These are phyloP conservation scores for Lagenidium giganteum DNA, from an alignment of 352 stramenopile genomes.

Conservation along the genomic window DNA sequence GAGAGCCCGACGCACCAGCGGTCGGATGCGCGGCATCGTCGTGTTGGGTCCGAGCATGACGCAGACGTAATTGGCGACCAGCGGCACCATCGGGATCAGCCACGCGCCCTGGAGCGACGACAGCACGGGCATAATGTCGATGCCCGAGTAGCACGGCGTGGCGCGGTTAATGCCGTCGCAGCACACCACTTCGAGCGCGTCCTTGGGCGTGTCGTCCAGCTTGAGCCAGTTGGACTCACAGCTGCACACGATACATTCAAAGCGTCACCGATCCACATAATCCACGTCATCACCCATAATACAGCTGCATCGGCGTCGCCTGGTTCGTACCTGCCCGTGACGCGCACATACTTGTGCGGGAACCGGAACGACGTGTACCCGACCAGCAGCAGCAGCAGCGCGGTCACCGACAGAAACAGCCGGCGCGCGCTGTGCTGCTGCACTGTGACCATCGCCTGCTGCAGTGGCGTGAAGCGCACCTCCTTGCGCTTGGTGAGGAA, in stretches of 20 bases:
- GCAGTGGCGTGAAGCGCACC: slow-evolving; percentile 15
- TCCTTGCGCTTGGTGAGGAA: slow-evolving; percentile 10
- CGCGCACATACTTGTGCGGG: slow-evolving; percentile 64
- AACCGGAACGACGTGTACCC: slow-evolving; percentile 46
- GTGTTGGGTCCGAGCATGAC: slow-evolving; percentile 54
- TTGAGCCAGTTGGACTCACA: slow-evolving; percentile 69
- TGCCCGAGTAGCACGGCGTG: slow-evolving; percentile 58
- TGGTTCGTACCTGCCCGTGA: slow-evolving; percentile 66
- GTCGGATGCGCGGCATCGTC: slow-evolving; percentile 39
- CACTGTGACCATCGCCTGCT: slow-evolving; percentile 37
- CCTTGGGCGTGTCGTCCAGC: slow-evolving; percentile 20
- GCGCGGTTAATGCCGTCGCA: slow-evolving; percentile 27
- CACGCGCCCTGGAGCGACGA: slow-evolving; percentile 51
- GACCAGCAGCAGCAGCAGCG: slow-evolving; percentile 49
- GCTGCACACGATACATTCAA: too few relatives aligned
- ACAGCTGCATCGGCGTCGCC: too few relatives aligned
- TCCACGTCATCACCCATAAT: too few relatives aligned
- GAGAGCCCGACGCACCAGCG: slow-evolving; percentile 43
- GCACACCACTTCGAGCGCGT: slow-evolving; percentile 37
- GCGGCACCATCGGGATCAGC: slow-evolving; percentile 44
- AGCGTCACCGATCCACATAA: too few relatives aligned
- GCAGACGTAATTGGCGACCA: slow-evolving; percentile 68
- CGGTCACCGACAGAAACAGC: slow-evolving; percentile 41
- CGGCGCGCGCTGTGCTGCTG: slow-evolving; percentile 38
- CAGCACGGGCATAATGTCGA: slow-evolving; percentile 49